These are phyloP conservation scores for Fraxinus cuspidata DNA, from an alignment of 257 asterid species.

Conservation along the genomic window DNA sequence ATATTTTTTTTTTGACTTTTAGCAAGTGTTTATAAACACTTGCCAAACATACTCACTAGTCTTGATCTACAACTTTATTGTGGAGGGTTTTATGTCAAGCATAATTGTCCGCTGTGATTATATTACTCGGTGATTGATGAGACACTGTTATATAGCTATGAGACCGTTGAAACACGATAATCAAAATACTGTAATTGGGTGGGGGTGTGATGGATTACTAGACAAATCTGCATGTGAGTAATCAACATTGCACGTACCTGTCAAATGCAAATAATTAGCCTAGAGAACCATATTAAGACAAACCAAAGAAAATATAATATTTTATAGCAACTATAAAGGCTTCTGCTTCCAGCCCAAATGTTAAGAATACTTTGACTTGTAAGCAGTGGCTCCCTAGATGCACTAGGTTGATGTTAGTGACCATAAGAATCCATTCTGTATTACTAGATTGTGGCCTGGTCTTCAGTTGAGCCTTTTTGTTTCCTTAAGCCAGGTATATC, in stretches of 20 bases:
- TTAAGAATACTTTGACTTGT: not conserved
- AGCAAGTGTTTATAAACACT: too few species aligned
- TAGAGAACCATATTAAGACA: slow-evolving; percentile 10
- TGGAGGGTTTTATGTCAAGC: not conserved
- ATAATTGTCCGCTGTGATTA: not conserved
- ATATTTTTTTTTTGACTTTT: too few species aligned
- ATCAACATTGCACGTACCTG: not conserved
- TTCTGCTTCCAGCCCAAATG: not conserved
- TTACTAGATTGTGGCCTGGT: slow-evolving; percentile 27
- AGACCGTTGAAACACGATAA: not conserved
- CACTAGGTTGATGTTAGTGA: slow-evolving; percentile 1
- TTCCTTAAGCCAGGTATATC: slow-evolving; percentile 39
- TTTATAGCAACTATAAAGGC: not conserved
- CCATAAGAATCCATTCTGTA: slow-evolving; percentile 6
- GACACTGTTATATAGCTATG: not conserved
- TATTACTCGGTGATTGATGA: not conserved
- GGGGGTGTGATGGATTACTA: not conserved
- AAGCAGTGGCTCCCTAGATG: slow-evolving; percentile 11
- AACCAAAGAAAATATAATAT: slow-evolving; percentile 12
- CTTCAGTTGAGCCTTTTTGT: slow-evolving; percentile 30
- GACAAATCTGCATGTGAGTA: not conserved
- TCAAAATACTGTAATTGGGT: not conserved
- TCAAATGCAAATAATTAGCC: not conserved
- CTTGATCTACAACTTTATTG: not conserved
- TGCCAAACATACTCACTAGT: not conserved